A percentile compares a stretch with the other conserved stretches of the same genome.
These are phyloP conservation scores for Eimeria sp. DNA, from an alignment of 169 alveolate genomes.

Conservation along the genomic window DNA sequence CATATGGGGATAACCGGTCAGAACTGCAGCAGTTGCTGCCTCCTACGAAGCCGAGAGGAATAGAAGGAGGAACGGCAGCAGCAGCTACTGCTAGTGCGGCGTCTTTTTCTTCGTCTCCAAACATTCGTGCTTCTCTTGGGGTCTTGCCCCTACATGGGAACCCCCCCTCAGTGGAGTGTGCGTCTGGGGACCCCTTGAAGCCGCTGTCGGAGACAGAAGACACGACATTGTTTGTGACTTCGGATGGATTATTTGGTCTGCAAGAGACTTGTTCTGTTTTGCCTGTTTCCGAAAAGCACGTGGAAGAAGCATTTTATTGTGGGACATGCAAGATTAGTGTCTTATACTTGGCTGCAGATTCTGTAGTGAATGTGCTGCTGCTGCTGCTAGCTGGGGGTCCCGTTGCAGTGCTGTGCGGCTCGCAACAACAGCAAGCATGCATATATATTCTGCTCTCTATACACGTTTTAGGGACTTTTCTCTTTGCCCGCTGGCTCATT, in stretches of 20 bases:
- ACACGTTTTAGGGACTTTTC: conserved; percentile 67
- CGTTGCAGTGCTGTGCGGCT: conserved; percentile 68
- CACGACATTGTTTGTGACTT: conserved; percentile 10
- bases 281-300: background rate
- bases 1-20: background rate
- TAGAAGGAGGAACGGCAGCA: background rate
- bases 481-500: conserved; percentile 78
- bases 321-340: conserved; percentile 39
- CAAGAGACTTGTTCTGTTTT: background rate
- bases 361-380: background rate
- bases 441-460: conserved; percentile 58
- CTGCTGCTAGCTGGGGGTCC: conserved; percentile 77
- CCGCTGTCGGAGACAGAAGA: background rate
- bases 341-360: conserved; percentile 22
- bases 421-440: conserved; percentile 65
- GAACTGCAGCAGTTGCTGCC: conserved; percentile 48
- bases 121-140: no score
- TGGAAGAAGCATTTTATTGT: background rate
- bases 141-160: no score
- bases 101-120: no score
- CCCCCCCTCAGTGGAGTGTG: no score
- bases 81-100: no score
- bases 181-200: background rate
- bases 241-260: background rate
- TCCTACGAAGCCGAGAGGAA: background rate